Base-by-base conservation (phyloP, 345 rosid species). In the Brassica juncea region DNA sequence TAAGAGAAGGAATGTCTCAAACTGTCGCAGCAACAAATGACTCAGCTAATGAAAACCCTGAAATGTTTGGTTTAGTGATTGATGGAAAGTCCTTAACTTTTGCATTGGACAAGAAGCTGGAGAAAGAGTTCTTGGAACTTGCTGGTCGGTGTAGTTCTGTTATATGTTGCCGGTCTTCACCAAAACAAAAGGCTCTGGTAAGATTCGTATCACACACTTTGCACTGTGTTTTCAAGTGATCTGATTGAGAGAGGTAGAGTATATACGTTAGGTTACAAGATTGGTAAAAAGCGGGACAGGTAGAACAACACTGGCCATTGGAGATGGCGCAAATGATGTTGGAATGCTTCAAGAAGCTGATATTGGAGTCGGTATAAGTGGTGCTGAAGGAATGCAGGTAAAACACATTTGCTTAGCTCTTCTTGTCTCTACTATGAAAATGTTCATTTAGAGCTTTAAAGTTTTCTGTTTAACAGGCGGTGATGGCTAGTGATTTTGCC, bases 321-420 rank as follows among this genome's bases (percentile, higher is more conserved):
- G 99, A 31, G 99, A 94, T 63, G 99, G 99, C 31, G 99, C 90
- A 54, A 94, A 94, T 79, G 99, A 94, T 85, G 97, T 91, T 23
- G 89, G 98, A 34, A 94, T 94, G 99, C 88, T 94, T 84, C 98
- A 92, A 76, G 99, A 91, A 82, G 96, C 99, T 47, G 98, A 94
- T 82, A 90, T 94, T 30, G 99, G 99, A 77, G 96, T 94, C 10
- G 99, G 98, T 58, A 91, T 94, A 49, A 91, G 93, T 19, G 98
- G 99, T 54, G 93, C 85, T 8, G 99, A 94, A 88, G 99, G 99
- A 75, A 90, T 89, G 98, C 99, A 94, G 92, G 97, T 94, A 23
- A 71, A 42, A 3, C 49, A 3, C 0, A 25, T 76, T 21, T 54
- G 0, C 34, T 16, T 73, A 62, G 10, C 12, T 65, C 70, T 2